These are phyloP conservation scores for Phyllosticta citriasiana DNA, from an alignment of 2,329 filamentous ascomycete genomes.

Conservation along the genomic window DNA sequence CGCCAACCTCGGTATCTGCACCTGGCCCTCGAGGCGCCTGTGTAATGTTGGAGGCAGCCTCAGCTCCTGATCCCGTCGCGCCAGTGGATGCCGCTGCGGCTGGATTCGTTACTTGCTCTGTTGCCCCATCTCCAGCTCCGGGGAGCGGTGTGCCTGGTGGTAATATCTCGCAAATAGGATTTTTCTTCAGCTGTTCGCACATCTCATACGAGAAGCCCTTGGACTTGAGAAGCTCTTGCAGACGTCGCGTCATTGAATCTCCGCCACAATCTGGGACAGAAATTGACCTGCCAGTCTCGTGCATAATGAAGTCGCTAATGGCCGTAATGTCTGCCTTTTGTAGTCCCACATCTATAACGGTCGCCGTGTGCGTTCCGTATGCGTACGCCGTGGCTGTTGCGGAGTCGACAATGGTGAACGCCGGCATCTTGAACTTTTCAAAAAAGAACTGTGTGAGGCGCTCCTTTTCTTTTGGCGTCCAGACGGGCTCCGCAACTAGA, in stretches of 20 bases:
- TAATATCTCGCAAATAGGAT: conserved; percentile 52
- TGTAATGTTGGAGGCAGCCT: conserved; percentile 32
- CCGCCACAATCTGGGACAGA: conserved; percentile 64
- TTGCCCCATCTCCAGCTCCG: conserved; percentile 25
- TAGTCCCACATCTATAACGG: conserved; percentile 82
- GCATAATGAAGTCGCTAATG: conserved; percentile 70
- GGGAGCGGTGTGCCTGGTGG: conserved; percentile 45
- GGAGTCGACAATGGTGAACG: conserved; percentile 81
- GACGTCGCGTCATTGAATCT: conserved; percentile 69
- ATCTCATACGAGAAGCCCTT: conserved; percentile 52
- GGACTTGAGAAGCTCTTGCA: conserved; percentile 54
- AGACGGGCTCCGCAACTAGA: conserved; percentile 79
- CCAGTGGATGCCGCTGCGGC: conserved; percentile 48
- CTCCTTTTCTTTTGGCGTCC: conserved; percentile 82
- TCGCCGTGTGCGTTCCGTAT: conserved; percentile 73
- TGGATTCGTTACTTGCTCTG: conserved; percentile 37
- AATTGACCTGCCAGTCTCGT: conserved; percentile 55
- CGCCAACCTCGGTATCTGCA: conserved; percentile 43
- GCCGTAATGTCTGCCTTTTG: conserved; percentile 90
- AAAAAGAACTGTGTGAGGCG: conserved; percentile 88
- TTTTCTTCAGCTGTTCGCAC: conserved; percentile 57
- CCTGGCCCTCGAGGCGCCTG: conserved; percentile 44
- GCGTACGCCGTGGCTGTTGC: conserved; percentile 71
- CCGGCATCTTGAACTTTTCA: conserved; percentile 91
- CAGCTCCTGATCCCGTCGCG: conserved; percentile 35